Base-by-base conservation (phyloP, 192 early-diverging fungal genomes). In the Coemansia erecta region DNA sequence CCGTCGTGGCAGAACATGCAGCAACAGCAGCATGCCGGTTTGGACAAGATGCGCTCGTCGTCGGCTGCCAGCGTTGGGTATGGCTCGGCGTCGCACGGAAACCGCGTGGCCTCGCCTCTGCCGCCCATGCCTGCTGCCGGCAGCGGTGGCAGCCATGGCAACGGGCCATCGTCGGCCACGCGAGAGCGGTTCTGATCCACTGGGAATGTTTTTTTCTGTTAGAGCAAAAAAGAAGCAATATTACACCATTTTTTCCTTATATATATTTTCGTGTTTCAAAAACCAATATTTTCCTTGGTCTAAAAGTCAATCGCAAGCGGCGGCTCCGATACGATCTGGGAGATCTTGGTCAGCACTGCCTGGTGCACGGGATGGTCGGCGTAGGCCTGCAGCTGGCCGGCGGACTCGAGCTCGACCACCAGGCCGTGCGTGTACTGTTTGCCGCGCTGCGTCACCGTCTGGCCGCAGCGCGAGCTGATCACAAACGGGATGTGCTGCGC, bases 41-140 rank as follows among this genome's bases (percentile, higher is more conserved):
- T 53, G 58, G 59, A 61, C 45, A 68, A 60, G 49, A 59, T 63
- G 64, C 60, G 68, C 9, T 77, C 74, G 33, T 47, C 68, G 28
- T 71, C 74, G 19, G 56, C 68, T 11, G 64, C 74, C 10, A 77
- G 74, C 57, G 43, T 77, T 17, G 73, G 73, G 1, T 77, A 77
- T 49, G 53, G 47, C 57, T 67, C 64, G 42, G 59, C 73, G 11
- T 50, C 68, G 4, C 35, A 57, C 19, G 73, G 73, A 3, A 77
- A 70, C 59, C 73, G 73, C 42, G 73, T 77, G 12, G 45, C 52
- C 13, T 77, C 73, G 46, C 64, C 67, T 2, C 21, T 63, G 42
- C 73, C 73, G n/a, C 73, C 73, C 0, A 64, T 77, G 64, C 73
- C 73, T 11, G 10, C 24, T 13, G 57, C 53, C n/a, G 43, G 57